Evolutionary conservation across 768 basidiomycete species (phyloP).

Genomic region (Tulasnella sp.): DNA sequence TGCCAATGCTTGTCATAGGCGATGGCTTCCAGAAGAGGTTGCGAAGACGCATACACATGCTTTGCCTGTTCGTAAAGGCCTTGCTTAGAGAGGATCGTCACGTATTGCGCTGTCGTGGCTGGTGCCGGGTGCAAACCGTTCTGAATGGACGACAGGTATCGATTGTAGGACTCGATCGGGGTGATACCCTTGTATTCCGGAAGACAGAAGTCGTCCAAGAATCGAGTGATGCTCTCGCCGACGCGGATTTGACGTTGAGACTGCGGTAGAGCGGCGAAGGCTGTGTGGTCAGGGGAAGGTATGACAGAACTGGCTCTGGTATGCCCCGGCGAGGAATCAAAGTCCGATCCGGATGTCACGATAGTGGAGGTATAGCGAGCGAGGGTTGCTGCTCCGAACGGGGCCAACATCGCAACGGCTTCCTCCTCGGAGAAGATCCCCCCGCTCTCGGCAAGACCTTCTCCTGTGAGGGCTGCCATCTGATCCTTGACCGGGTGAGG

Average conservation of each 20-base stretch:
- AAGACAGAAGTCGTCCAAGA: conserved; percentile 17
- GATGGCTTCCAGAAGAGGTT: conserved; percentile 42
- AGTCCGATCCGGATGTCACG: background rate
- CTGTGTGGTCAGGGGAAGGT: background rate
- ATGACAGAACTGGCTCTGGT: background rate
- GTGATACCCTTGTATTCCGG: conserved; percentile 20
- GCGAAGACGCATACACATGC: conserved; percentile 56
- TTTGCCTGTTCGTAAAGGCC: conserved; percentile 49
- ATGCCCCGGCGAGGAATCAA: background rate
- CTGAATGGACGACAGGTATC: conserved; percentile 37
- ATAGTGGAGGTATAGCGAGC: background rate
- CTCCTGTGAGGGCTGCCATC: background rate
- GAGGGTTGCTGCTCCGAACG: background rate
- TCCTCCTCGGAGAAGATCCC: conserved; percentile 3
- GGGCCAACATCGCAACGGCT: background rate
- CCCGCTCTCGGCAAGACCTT: background rate
- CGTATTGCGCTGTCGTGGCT: conserved; percentile 45
- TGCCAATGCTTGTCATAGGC: conserved; percentile 37
- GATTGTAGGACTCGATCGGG: conserved; percentile 34
- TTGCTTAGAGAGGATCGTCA: conserved; percentile 55
- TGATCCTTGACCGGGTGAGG: background rate
- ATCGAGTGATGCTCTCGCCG: background rate
- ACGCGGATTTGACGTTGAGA: background rate
- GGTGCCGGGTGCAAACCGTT: conserved; percentile 40
- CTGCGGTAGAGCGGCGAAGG: background rate